Conservation (phyloP, 805 yeast genomes). For the Wickerhamiella sorbophila region DNA sequence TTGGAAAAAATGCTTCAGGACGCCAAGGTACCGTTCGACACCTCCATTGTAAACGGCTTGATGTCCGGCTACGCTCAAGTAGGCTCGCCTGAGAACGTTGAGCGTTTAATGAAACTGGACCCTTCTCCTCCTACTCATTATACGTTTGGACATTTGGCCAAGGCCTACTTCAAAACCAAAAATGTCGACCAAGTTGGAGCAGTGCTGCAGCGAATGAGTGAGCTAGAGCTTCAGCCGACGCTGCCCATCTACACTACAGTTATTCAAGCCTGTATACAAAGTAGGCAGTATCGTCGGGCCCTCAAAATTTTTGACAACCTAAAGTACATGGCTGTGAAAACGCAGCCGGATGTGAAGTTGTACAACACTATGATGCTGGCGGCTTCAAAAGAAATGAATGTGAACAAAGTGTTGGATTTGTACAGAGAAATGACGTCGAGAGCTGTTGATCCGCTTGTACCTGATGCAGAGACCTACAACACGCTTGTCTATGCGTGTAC, state of each 20-base stretch:
- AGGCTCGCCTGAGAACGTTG: slow-evolving; percentile 17
- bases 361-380: slow-evolving; percentile 62
- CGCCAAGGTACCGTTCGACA: slow-evolving; percentile 13
- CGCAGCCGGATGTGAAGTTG: slow-evolving; percentile 52
- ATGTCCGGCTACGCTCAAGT: slow-evolving; percentile 25
- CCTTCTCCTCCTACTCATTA: slow-evolving; percentile 10
- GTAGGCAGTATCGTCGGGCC: slow-evolving; percentile 42
- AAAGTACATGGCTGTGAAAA: slow-evolving; percentile 57
- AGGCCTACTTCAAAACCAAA: slow-evolving; percentile 19
- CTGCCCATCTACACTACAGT: slow-evolving; percentile 38
- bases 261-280: slow-evolving; percentile 44
- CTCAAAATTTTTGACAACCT: slow-evolving; percentile 64
- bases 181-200: slow-evolving; percentile 17
- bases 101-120: slow-evolving; percentile 10
- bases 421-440: slow-evolving; percentile 48
- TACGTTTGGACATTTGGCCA: slow-evolving; percentile 24
- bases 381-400: slow-evolving; percentile 44
- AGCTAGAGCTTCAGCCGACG: slow-evolving; percentile 16
- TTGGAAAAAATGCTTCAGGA: slow-evolving; percentile 18
- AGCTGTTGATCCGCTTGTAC: slow-evolving; percentile 25
- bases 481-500: slow-evolving; percentile 59
- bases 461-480: slow-evolving; percentile 34
- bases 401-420: slow-evolving; percentile 64
- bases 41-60: slow-evolving; percentile 16
- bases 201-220: slow-evolving; percentile 17